Percentiles rank a stretch among this genome's conserved stretches.
Evolutionary conservation across 192 early-diverging fungal genomes (phyloP).

Genomic region (Coemansia sp.): DNA sequence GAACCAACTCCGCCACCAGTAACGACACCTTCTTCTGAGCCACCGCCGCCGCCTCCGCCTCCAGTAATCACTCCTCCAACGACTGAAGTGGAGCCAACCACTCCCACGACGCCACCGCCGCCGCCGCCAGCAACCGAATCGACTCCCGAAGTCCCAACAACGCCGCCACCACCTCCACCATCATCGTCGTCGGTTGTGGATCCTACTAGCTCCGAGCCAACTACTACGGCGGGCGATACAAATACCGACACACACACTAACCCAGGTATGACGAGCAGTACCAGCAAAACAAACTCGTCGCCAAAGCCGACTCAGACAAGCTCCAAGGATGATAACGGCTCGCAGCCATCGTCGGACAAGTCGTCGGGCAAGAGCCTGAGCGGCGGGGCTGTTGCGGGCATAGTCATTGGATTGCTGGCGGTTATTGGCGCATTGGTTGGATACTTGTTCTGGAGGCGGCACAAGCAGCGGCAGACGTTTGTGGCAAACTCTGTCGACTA

Average conservation of each 20-base stretch:
- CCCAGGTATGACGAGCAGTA: neutral
- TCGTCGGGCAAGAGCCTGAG: slow-evolving; percentile 17
- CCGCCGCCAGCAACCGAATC: neutral
- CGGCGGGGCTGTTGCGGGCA: slow-evolving; percentile 47
- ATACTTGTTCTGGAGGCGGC: slow-evolving; percentile 38
- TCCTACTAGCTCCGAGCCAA: neutral
- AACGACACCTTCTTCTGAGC: neutral
- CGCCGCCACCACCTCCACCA: neutral
- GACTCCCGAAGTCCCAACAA: neutral
- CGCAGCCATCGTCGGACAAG: neutral
- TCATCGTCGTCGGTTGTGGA: neutral
- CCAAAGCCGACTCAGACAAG: neutral
- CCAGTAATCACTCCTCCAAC: neutral
- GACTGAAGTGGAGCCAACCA: neutral
- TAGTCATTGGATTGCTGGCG: slow-evolving; percentile 24
- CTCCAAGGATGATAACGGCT: neutral
- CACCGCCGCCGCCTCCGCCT: neutral
- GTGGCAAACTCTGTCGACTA: slow-evolving; percentile 38
- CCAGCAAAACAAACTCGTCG: neutral
- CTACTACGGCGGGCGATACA: neutral
- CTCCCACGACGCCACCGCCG: neutral
- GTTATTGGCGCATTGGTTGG: slow-evolving; percentile 17
- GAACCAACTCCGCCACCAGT: neutral
- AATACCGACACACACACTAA: neutral
- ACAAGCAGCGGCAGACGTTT: slow-evolving; percentile 28